Percentiles rank a stretch among this genome's conserved stretches.
Evolutionary conservation across 176 grass and related monocot genomes (phyloP).

Genomic region (Hordeum marinum): DNA sequence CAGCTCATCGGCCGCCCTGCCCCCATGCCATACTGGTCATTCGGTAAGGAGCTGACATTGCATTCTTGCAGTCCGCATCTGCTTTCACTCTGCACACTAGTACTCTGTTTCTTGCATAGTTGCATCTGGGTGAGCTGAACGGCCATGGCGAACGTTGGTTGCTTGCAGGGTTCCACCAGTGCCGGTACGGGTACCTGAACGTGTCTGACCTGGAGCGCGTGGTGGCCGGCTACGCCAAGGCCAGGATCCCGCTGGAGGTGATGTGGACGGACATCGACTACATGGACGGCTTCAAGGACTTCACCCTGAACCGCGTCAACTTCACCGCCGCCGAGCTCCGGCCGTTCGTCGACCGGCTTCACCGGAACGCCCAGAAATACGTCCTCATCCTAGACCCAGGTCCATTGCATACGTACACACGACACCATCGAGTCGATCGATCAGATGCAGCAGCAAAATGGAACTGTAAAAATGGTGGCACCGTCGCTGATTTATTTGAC

Average conservation of each 20-base stretch:
- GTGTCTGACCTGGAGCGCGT: slow-evolving; percentile 60
- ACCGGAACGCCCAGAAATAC: slow-evolving; percentile 77
- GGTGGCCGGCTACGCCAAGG: slow-evolving; percentile 67
- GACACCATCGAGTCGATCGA: too few species aligned
- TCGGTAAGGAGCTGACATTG: slow-evolving; percentile 30
- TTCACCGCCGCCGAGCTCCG: slow-evolving; percentile 51
- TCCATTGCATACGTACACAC: background rate
- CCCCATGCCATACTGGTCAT: slow-evolving; percentile 90
- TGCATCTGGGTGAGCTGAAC: background rate
- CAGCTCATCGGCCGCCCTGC: slow-evolving; percentile 68
- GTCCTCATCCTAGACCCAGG: slow-evolving; percentile 82
- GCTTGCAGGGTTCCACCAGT: slow-evolving; percentile 80
- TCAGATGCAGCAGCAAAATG: background rate
- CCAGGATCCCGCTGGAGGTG: slow-evolving; percentile 75
- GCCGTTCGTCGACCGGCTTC: slow-evolving; percentile 55
- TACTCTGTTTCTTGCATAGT: background rate
- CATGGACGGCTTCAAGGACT: slow-evolving; percentile 88
- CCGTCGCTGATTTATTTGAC: background rate
- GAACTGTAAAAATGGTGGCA: background rate
- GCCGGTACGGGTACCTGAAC: slow-evolving; percentile 65
- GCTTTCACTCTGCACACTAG: background rate
- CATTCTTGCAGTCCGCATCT: too few species aligned
- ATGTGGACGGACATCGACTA: slow-evolving; percentile 99
- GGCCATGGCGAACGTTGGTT: background rate
- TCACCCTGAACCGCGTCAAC: slow-evolving; percentile 70